Percentiles rank a stretch among this genome's conserved stretches.
These are phyloP conservation scores for Guillardia theta DNA, from an alignment of 78 protist genomes.

Conservation along the genomic window DNA sequence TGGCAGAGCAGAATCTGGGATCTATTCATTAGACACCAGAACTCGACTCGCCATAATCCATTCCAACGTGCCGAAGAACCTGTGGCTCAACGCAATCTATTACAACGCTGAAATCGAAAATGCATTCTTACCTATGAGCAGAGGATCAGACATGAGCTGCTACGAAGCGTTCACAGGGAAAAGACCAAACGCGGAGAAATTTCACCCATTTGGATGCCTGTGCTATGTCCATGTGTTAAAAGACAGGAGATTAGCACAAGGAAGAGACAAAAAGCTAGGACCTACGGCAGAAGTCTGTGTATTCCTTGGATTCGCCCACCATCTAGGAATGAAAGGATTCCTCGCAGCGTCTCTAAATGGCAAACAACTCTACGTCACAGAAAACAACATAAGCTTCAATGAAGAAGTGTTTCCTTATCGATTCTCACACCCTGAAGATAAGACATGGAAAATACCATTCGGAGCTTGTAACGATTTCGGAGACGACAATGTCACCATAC, in stretches of 20 bases:
- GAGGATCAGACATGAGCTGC: not conserved
- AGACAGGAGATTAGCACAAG: not conserved
- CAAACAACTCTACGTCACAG: no score
- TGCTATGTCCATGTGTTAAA: not conserved
- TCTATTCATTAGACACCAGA: not conserved
- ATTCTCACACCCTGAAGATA: no score
- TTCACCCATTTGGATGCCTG: not conserved
- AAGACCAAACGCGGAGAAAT: not conserved
- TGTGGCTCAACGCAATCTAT: not conserved
- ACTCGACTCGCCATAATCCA: not conserved
- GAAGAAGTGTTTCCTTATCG: no score
- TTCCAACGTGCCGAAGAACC: not conserved
- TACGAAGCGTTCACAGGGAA: not conserved
- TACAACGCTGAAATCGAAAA: not conserved
- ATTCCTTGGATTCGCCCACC: not conserved
- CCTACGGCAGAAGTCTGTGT: not conserved
- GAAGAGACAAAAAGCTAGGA: not conserved
- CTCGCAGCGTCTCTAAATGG: no score
- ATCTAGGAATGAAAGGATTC: not conserved
- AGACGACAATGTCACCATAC: no score
- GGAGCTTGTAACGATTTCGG: no score
- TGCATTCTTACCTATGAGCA: not conserved
- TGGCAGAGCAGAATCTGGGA: not conserved
- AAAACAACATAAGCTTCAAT: no score
- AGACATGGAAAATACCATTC: no score